Percentiles rank a stretch among this genome's conserved stretches.
These are phyloP conservation scores for Henningerozyma blattae DNA, from an alignment of 805 yeast species.

Conservation along the genomic window DNA sequence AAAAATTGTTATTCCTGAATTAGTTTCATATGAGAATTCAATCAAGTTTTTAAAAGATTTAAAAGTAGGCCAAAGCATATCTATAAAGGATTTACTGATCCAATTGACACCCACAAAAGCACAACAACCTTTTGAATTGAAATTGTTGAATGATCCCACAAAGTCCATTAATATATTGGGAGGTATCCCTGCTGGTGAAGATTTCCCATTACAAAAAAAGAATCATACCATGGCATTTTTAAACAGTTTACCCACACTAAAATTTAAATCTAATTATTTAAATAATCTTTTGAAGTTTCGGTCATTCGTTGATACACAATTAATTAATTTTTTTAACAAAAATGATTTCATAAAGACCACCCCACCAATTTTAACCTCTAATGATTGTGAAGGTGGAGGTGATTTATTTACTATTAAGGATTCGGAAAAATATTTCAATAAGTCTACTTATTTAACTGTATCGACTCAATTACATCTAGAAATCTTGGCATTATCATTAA, in stretches of 20 bases:
- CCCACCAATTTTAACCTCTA: conserved; percentile 78
- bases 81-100: conserved; percentile 27
- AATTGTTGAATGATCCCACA: conserved; percentile 19
- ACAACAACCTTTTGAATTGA: conserved; percentile 43
- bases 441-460: conserved; percentile 62
- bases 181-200: conserved; percentile 38
- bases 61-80: conserved; percentile 38
- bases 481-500: conserved; percentile 57
- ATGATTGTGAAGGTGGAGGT: conserved; percentile 98
- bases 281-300: conserved; percentile 62
- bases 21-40: neutral
- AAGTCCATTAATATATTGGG: conserved; percentile 43
- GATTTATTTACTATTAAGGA: conserved; percentile 55
- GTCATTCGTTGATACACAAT: conserved; percentile 45
- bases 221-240: conserved; percentile 52
- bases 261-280: conserved; percentile 61
- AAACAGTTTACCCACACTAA: conserved; percentile 59
- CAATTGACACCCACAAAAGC: conserved; percentile 21
- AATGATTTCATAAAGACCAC: conserved; percentile 56
- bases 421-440: conserved; percentile 43
- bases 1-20: conserved; percentile 36
- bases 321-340: conserved; percentile 42
- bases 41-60: conserved; percentile 15
- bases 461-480: conserved; percentile 90
- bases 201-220: conserved; percentile 80